These are phyloP conservation scores for Populus hybrid DNA, from an alignment of 441 rosid species.

Conservation along the genomic window DNA sequence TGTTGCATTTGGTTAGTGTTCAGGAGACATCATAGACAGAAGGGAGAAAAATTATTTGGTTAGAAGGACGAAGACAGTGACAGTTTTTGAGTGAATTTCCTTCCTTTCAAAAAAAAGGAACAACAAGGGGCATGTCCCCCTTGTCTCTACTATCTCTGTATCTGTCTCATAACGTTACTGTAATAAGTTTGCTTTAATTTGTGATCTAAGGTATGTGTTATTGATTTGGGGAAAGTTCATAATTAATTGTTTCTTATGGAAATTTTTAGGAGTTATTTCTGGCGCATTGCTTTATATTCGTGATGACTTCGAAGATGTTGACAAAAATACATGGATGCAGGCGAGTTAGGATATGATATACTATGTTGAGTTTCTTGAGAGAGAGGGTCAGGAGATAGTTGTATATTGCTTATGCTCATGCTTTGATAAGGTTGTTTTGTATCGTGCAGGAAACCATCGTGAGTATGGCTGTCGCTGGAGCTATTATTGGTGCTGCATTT, in stretches of 20 bases:
- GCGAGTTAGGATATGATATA: slow-evolving; percentile 14
- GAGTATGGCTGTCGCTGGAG: slow-evolving; percentile 86
- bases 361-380: background rate
- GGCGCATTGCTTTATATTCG: slow-evolving; percentile 77
- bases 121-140: too few relatives aligned
- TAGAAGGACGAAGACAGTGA: background rate
- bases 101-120: too few relatives aligned
- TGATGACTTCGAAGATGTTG: slow-evolving; percentile 58
- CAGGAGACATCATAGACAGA: background rate
- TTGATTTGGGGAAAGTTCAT: background rate
- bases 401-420: background rate
- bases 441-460: slow-evolving; percentile 61
- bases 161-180: too few relatives aligned
- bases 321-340: slow-evolving; percentile 58
- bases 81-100: background rate
- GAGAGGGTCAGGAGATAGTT: background rate
- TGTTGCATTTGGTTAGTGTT: background rate
- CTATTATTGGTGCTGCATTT: slow-evolving; percentile 78
- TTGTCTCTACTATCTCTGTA: too few relatives aligned
- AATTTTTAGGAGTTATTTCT: slow-evolving; percentile 61
- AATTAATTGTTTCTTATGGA: background rate
- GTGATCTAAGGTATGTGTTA: background rate
- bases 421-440: background rate
- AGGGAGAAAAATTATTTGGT: background rate
- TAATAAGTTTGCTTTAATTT: background rate